Evolutionary conservation across 306 rosid genomes (phyloP), one percentile per base, ranked within the genome.

Genomic region (Trifolium dubium): DNA sequence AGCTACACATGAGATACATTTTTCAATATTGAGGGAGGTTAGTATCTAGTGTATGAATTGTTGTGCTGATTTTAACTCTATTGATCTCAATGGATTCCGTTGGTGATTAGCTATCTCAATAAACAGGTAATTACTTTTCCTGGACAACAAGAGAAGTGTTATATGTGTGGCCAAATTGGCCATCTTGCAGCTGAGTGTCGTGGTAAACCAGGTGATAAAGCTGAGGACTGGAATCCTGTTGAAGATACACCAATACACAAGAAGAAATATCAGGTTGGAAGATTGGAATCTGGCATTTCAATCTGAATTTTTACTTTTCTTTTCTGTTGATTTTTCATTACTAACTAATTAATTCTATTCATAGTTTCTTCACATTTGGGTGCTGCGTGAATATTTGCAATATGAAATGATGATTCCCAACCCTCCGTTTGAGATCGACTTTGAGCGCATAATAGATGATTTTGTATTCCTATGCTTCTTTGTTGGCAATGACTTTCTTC

Each of bases 1-100:
- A 80, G 96, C 99, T 47, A 94, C 99, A 41, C 99, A 94, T 11
- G 99, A 94, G 79, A 81, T 94, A 77, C 99, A 94, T 84, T 94
- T 94, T 73, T 94, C 95, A 58, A 88, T 94, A 80, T 82, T 94
- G 81, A 88, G 99, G 85, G 99, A 94, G 97, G 99, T 94, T 72
- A 75, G 95, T 72, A 83, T 75, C 69, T 41, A 54, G 67, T 82
- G 68, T 79, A 37, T 18, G 55, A 60, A 37, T 31, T 41, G 19
- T 77, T 18, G 19, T 70, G 71, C 46, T 74, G 67, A 47, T 71
- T 71, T 58, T 74, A 68, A 61, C 15, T 79, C 58, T 14, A 23
- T 79, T 74, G 64, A 72, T 77, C 68, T 58, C 81, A 72, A 49
- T 71, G 64, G 69, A 69, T 81, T 72, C 54, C 67, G 70, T 81